phyloP scores from a whole-genome alignment of 345 rosid genomes.

The Noccaea bulbosa region DNA sequence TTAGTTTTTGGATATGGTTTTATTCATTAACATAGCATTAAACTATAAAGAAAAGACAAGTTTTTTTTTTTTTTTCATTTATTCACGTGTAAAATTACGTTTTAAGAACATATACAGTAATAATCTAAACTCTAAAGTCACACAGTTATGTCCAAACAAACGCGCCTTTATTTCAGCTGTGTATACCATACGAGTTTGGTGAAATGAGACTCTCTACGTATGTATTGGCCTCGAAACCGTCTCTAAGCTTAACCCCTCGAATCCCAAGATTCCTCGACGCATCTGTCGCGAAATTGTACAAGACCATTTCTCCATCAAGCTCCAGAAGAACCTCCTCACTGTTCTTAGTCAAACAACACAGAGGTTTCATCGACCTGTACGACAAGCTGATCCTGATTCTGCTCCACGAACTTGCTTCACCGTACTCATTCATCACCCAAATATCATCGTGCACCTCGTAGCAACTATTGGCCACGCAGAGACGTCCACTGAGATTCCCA shows the following conservation, averaged over 20 bases:
- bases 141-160: background rate
- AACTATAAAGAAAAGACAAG: background rate
- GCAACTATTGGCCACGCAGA: conserved; percentile 46
- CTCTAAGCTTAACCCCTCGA: conserved; percentile 43
- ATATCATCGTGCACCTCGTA: conserved; percentile 46
- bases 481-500: conserved; percentile 40
- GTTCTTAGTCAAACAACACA: conserved; percentile 42
- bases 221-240: conserved; percentile 50
- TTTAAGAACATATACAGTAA: background rate
- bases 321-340: conserved; percentile 43
- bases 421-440: conserved; percentile 52
- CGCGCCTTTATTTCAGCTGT: background rate
- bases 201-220: conserved; percentile 56
- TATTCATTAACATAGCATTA: background rate
- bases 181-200: conserved; percentile 40
- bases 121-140: background rate
- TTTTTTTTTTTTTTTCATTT: background rate
- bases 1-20: background rate
- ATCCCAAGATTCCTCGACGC: conserved; percentile 37
- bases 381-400: conserved; percentile 40
- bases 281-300: conserved; percentile 45
- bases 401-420: conserved; percentile 45
- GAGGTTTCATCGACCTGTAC: conserved; percentile 51
- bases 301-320: conserved; percentile 51
- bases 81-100: background rate